Percentiles rank a stretch among this genome's conserved stretches.
These are phyloP conservation scores for Liquidambar formosana DNA, from an alignment of 164 flowering plant genomes.

Conservation along the genomic window DNA sequence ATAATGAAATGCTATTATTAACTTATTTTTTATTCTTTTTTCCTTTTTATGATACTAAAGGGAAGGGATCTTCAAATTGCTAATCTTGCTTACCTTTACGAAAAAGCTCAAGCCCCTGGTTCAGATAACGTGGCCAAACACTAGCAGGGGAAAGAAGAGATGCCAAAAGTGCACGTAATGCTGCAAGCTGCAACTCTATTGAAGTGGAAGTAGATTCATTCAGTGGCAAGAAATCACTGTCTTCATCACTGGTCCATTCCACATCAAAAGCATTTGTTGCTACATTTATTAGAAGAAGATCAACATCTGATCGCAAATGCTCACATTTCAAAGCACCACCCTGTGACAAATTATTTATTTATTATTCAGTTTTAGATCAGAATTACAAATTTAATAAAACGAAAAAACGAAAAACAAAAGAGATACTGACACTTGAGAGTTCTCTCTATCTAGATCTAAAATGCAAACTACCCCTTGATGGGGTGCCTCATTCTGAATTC, in stretches of 20 bases:
- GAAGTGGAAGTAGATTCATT: background rate
- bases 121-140: background rate
- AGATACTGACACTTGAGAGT: background rate
- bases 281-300: conserved; percentile 7
- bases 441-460: too few relatives aligned
- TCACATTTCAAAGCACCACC: conserved; percentile 3
- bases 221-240: background rate
- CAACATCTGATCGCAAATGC: background rate
- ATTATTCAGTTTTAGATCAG: background rate
- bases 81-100: background rate
- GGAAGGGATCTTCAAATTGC: too few relatives aligned
- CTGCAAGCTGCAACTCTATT: conserved; percentile 7
- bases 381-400: too few relatives aligned
- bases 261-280: conserved; percentile 8
- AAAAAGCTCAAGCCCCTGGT: conserved; percentile 8
- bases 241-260: conserved; percentile 2
- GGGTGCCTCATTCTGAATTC: too few relatives aligned
- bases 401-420: too few relatives aligned
- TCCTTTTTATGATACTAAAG: too few relatives aligned
- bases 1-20: too few relatives aligned
- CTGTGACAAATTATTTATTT: background rate
- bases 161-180: conserved; percentile 5
- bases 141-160: conserved; percentile 5
- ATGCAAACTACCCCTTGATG: too few relatives aligned
- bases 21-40: too few relatives aligned